These are phyloP conservation scores for Sclerotinia spermophila DNA, from an alignment of 2,329 filamentous ascomycete genomes.

Conservation along the genomic window DNA sequence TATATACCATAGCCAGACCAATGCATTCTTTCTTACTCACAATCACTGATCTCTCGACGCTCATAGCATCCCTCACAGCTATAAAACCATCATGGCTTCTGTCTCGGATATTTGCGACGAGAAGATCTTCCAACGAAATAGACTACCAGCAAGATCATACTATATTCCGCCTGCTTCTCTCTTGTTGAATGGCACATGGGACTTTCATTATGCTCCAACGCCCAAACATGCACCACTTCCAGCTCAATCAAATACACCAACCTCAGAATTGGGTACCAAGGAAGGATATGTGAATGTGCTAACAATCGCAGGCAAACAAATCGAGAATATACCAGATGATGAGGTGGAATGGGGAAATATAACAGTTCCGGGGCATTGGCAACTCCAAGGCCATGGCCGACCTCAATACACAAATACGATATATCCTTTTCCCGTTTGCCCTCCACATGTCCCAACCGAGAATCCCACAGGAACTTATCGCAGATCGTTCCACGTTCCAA, in stretches of 20 bases:
- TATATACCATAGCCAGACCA: not conserved
- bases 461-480: slow-evolving; percentile 55
- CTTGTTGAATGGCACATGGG: slow-evolving; percentile 54
- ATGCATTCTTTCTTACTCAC: not conserved
- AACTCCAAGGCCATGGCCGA: slow-evolving; percentile 61
- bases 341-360: slow-evolving; percentile 38
- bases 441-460: slow-evolving; percentile 53
- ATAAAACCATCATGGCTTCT: slow-evolving; percentile 3
- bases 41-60: not conserved
- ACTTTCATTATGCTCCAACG: slow-evolving; percentile 49
- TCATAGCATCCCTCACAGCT: not conserved
- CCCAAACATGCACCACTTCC: slow-evolving; percentile 44
- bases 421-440: slow-evolving; percentile 62
- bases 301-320: not conserved
- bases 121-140: slow-evolving; percentile 51
- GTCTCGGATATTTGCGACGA: slow-evolving; percentile 47
- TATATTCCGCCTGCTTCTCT: slow-evolving; percentile 49
- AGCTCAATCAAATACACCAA: slow-evolving; percentile 1
- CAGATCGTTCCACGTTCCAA: slow-evolving; percentile 46
- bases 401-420: slow-evolving; percentile 65
- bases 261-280: not conserved
- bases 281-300: not conserved
- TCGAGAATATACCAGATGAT: not conserved
- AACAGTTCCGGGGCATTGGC: slow-evolving; percentile 65
- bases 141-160: slow-evolving; percentile 51